These are phyloP conservation scores for Fusarium coicis DNA, from an alignment of 2,329 filamentous ascomycete species.

Conservation along the genomic window DNA sequence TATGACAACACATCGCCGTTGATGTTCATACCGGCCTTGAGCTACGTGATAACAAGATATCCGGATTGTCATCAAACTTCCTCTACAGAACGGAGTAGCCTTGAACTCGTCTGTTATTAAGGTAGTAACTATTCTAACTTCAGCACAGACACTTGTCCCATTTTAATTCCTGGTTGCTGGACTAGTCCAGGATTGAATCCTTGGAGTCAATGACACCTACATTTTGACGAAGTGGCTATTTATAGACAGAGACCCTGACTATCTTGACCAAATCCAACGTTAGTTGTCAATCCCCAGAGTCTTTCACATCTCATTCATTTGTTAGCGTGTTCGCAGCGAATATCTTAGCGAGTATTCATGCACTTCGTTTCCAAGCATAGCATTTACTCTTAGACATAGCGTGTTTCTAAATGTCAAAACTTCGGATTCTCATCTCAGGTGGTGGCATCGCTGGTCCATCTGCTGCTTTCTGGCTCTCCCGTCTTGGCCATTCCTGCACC, in stretches of 20 bases:
- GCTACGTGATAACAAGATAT: background rate
- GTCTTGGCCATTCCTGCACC: constrained; percentile 52
- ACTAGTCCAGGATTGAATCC: background rate
- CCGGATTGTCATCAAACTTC: background rate
- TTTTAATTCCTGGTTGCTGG: background rate
- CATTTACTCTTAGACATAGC: background rate
- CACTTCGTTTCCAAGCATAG: no score
- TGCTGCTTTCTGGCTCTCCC: constrained; percentile 55
- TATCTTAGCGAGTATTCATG: background rate
- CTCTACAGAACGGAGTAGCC: background rate
- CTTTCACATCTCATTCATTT: background rate
- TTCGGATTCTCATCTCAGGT: constrained; percentile 61
- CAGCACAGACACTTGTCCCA: background rate
- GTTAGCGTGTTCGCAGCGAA: background rate
- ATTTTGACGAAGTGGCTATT: background rate
- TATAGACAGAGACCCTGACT: background rate
- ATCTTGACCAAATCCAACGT: background rate
- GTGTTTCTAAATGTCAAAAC: constrained; percentile 23
- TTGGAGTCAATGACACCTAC: constrained; percentile 24
- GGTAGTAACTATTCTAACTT: background rate
- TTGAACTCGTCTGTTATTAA: background rate
- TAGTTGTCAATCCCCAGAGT: background rate
- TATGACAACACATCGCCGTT: background rate
- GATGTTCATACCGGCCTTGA: background rate
- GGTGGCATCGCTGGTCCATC: constrained; percentile 58